Conservation (phyloP, 1,284 basidiomycete species). For the Irpex lacteus region DNA sequence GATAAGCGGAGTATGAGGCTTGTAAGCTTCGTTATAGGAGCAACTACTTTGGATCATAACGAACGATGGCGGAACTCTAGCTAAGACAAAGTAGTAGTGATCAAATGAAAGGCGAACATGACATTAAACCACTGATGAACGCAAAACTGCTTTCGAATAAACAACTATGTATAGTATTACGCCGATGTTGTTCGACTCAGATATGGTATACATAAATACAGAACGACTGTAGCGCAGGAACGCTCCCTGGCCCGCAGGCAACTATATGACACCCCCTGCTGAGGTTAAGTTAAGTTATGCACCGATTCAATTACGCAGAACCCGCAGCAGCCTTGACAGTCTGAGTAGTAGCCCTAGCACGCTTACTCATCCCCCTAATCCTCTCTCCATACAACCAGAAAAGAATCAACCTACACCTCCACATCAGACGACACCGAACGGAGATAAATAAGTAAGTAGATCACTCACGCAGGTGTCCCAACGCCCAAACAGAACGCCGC, state of each 20-base stretch:
- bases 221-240: neutral
- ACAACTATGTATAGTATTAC: neutral
- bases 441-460: neutral
- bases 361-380: conserved; percentile 36
- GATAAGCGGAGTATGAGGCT: neutral
- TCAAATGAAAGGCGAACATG: too few relatives aligned
- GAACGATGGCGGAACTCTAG: too few relatives aligned
- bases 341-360: neutral
- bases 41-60: too few relatives aligned
- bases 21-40: too few relatives aligned
- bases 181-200: neutral
- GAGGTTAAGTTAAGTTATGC: too few relatives aligned
- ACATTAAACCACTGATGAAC: too few relatives aligned
- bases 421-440: neutral
- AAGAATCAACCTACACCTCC: conserved; percentile 38
- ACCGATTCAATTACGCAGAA: too few relatives aligned
- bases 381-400: conserved; percentile 50
- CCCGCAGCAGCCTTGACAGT: neutral
- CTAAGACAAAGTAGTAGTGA: conserved; percentile 21
- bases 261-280: neutral
- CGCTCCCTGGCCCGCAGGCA: neutral
- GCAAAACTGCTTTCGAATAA: too few relatives aligned
- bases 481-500: conserved; percentile 50
- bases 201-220: neutral
- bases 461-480: conserved; percentile 61